Conservation (phyloP, 495 filamentous ascomycete genomes). For the Penicillium canariense region DNA sequence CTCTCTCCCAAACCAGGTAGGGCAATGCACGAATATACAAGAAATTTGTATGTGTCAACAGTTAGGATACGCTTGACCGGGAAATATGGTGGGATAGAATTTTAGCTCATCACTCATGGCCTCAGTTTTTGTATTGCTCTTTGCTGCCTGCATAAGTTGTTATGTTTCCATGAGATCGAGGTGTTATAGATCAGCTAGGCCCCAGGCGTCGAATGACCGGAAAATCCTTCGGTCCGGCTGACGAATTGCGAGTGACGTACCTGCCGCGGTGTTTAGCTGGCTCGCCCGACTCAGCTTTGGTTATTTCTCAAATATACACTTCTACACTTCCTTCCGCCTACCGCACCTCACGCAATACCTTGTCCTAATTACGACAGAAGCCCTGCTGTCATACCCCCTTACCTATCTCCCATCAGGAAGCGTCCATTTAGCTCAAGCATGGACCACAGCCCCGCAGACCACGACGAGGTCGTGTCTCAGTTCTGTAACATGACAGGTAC, state of each 20-base stretch:
- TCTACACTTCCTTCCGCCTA: not conserved
- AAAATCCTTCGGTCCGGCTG: conserved; percentile 37
- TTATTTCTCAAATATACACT: conserved; percentile 8
- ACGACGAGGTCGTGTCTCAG: conserved; percentile 67
- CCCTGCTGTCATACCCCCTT: not conserved
- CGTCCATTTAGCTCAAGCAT: conserved; percentile 33
- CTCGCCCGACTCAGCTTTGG: conserved; percentile 20
- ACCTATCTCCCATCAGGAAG: not conserved
- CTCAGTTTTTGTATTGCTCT: no score
- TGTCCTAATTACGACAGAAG: not conserved
- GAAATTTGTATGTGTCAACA: no score
- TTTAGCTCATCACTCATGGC: not conserved
- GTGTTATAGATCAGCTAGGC: not conserved
- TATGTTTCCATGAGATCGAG: no score
- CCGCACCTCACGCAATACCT: not conserved
- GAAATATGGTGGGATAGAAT: not conserved
- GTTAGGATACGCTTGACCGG: no score
- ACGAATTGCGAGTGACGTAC: conserved; percentile 53
- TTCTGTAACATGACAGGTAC: conserved; percentile 73
- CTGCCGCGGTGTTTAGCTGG: conserved; percentile 18
- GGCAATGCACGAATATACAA: no score
- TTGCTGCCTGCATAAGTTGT: no score
- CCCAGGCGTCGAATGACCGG: conserved; percentile 20
- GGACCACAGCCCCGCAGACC: conserved; percentile 56
- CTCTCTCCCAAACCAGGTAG: no score